Base-by-base conservation (phyloP, 495 filamentous ascomycete genomes). In the Aspergillus olivimuriae region DNA sequence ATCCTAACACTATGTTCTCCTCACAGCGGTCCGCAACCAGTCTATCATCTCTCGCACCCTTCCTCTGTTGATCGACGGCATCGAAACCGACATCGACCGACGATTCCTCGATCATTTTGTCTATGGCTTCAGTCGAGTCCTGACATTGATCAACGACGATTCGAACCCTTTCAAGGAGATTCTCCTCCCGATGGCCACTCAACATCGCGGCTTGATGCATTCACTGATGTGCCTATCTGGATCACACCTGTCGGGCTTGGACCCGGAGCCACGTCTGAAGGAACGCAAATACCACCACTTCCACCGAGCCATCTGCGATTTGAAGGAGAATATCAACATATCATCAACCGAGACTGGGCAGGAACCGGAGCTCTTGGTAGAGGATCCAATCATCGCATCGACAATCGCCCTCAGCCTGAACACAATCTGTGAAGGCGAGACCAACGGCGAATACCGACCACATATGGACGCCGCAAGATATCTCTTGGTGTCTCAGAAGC, bases 141-240 rank as follows among this genome's bases (percentile, higher is more conserved):
- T 95, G 41, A 92, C 86, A 9, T 74, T 91, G 21, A 86, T 91
- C 54, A 87, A 84, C 33, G 86, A 92, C 58, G 77, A 85, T 51
- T 83, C 83, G 43, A 94, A 94, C 57, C 87, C 89, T 9, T 95
- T 94, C 68, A 87, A 89, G 56, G 84, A 88, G 48, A 84, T 92
- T 62, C 72, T 95, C 39, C 73, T 95, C 6, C 86, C 88, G 18
- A 84, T 95, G 74, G 89, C 89, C 0, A 78, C 87, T 10, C 74
- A 83, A 42, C 86, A 95, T 57, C 76, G 79, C 37, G 88, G 89
- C 11, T 71, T 95, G 32, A 95, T 95, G 89, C 89, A 95, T 62
- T 92, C 88, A 23, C 80, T 95, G 39, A 77, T 95, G 43, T 89
- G 86, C 38, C 75, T 95, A 4, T 85, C 89, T 7, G 85, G 86